phyloP scores from a whole-genome alignment of 768 basidiomycete species.

The Leccinum boreale region DNA sequence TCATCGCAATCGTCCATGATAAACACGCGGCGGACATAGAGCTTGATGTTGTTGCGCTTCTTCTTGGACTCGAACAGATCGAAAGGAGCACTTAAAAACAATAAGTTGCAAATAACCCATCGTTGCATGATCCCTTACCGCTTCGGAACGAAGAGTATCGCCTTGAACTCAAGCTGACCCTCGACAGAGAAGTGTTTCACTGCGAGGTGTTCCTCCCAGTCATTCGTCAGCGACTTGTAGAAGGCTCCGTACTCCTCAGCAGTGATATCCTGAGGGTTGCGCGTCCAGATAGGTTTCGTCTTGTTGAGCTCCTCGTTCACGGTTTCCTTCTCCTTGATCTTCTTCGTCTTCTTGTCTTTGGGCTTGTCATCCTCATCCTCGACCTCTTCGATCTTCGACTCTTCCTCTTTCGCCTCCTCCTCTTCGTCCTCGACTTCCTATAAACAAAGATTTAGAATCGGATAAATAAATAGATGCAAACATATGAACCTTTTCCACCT shows the following conservation, averaged over 20 bases:
- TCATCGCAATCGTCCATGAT: slow-evolving; percentile 99
- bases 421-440: slow-evolving; percentile 88
- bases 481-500: slow-evolving; percentile 88
- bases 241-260: slow-evolving; percentile 91
- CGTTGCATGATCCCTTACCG: slow-evolving; percentile 49
- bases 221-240: slow-evolving; percentile 99
- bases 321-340: slow-evolving; percentile 82
- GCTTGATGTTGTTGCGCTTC: slow-evolving; percentile 99
- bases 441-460: slow-evolving; percentile 3
- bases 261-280: slow-evolving; percentile 93
- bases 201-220: slow-evolving; percentile 99
- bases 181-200: slow-evolving; percentile 99
- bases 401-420: slow-evolving; percentile 66
- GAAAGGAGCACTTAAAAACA: slow-evolving; percentile 76
- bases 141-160: slow-evolving; percentile 96
- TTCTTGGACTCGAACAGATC: slow-evolving; percentile 99
- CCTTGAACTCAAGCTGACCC: slow-evolving; percentile 99
- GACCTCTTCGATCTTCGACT: slow-evolving; percentile 78
- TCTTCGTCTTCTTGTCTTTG: slow-evolving; percentile 93
- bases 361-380: slow-evolving; percentile 81
- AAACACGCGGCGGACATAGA: slow-evolving; percentile 99
- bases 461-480: background rate
- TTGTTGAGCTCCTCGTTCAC: slow-evolving; percentile 99
- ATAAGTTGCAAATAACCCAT: background rate
- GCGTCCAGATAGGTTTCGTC: slow-evolving; percentile 99